A percentile compares a stretch with the other conserved stretches of the same genome.
phyloP scores from a whole-genome alignment of 495 filamentous ascomycete genomes.

The Lasiosphaeria ovina region DNA sequence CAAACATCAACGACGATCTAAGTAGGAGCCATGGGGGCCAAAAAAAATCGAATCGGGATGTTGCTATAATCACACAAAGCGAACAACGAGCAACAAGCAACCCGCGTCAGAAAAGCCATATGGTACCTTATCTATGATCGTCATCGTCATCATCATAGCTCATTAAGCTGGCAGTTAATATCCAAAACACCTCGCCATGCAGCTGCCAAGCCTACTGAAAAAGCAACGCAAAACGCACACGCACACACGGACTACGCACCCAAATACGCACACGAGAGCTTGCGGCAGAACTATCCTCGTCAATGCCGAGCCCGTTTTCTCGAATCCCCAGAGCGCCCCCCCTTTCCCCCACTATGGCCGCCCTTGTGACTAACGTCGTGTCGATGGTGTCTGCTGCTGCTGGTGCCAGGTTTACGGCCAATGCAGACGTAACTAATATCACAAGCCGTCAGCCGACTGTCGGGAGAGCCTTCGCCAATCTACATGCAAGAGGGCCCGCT shows the following conservation, averaged over 20 bases:
- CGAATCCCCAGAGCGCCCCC: slow-evolving; percentile 26
- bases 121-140: not conserved
- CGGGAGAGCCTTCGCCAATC: not conserved
- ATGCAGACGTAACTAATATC: slow-evolving; percentile 54
- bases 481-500: slow-evolving; percentile 31
- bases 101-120: not conserved
- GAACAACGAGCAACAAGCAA: not conserved
- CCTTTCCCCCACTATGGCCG: slow-evolving; percentile 22
- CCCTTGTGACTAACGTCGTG: slow-evolving; percentile 21
- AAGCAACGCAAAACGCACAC: too few relatives aligned
- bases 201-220: not conserved
- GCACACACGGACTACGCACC: too few relatives aligned
- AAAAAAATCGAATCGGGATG: too few relatives aligned
- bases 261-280: not conserved
- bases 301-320: slow-evolving; percentile 5
- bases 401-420: slow-evolving; percentile 46
- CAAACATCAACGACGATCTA: too few relatives aligned
- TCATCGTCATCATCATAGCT: slow-evolving; percentile 2
- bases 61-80: not conserved
- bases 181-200: slow-evolving; percentile 11
- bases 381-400: slow-evolving; percentile 29
- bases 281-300: not conserved
- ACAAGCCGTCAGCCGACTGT: slow-evolving; percentile 12
- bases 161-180: not conserved
- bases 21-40: too few relatives aligned